These are phyloP conservation scores for Protomyces inouyei DNA, from an alignment of 1,139 yeast species.

Conservation along the genomic window DNA sequence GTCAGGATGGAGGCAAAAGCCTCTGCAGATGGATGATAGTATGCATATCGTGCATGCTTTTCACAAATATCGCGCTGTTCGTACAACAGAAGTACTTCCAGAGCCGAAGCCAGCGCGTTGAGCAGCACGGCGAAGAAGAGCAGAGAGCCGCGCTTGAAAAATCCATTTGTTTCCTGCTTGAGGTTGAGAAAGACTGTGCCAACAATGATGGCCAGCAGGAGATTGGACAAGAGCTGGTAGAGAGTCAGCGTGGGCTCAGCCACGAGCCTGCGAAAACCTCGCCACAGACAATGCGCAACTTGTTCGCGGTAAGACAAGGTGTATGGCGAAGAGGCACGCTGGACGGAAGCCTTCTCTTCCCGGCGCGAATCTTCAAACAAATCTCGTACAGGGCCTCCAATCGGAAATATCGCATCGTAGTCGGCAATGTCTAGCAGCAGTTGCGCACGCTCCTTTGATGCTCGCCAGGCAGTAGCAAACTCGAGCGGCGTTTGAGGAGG, in stretches of 20 bases:
- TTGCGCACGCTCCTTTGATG: constrained; percentile 50
- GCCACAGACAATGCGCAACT: constrained; percentile 36
- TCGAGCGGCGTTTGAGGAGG: constrained; percentile 70
- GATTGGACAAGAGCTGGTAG: constrained; percentile 47
- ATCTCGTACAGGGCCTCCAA: neutral
- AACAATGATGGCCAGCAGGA: constrained; percentile 46
- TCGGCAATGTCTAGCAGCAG: constrained; percentile 46
- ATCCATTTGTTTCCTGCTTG: constrained; percentile 47
- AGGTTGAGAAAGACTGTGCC: constrained; percentile 68
- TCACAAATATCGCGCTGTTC: constrained; percentile 72
- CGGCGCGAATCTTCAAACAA: constrained; percentile 25
- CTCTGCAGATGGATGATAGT: constrained; percentile 76
- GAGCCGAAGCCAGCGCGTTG: constrained; percentile 70
- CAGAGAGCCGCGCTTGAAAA: constrained; percentile 62
- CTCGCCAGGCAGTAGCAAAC: constrained; percentile 60
- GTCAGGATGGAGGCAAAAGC: constrained; percentile 65
- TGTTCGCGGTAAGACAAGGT: constrained; percentile 38
- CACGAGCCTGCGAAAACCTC: constrained; percentile 23
- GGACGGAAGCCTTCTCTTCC: constrained; percentile 36
- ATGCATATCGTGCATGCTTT: constrained; percentile 69
- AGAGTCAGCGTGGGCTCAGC: constrained; percentile 18
- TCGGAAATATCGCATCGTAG: constrained; percentile 34
- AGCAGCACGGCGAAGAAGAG: constrained; percentile 72
- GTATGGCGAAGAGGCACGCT: constrained; percentile 35
- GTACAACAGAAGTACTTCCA: constrained; percentile 64